Conservation (phyloP, 495 filamentous ascomycete species). For the Elaphomyces granulatus region DNA sequence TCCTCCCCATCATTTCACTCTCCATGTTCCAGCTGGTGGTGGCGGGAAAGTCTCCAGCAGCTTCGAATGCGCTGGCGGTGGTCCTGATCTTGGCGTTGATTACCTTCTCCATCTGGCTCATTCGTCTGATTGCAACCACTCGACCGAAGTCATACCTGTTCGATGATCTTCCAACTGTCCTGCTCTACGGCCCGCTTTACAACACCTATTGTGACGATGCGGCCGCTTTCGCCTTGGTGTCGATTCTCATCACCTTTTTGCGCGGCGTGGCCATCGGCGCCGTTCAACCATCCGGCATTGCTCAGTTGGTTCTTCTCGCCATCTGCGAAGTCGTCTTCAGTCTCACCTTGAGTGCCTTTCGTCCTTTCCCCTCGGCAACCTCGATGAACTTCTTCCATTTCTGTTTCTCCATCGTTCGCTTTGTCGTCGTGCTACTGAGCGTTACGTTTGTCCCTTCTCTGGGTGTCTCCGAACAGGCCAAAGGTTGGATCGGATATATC, state of each 20-base stretch:
- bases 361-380: slow-evolving; percentile 77
- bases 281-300: slow-evolving; percentile 82
- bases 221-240: slow-evolving; percentile 73
- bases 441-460: slow-evolving; percentile 77
- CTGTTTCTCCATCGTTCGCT: slow-evolving; percentile 63
- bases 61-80: slow-evolving; percentile 56
- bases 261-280: slow-evolving; percentile 87
- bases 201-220: slow-evolving; percentile 91
- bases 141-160: slow-evolving; percentile 76
- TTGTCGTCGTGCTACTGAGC: slow-evolving; percentile 68
- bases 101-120: slow-evolving; percentile 60
- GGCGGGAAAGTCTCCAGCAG: slow-evolving; percentile 46
- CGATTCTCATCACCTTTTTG: slow-evolving; percentile 65
- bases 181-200: slow-evolving; percentile 90
- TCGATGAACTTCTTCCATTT: slow-evolving; percentile 98
- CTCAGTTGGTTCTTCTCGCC: slow-evolving; percentile 78
- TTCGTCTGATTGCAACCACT: slow-evolving; percentile 63
- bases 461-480: slow-evolving; percentile 56
- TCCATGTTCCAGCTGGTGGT: slow-evolving; percentile 89
- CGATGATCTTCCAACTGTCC: slow-evolving; percentile 78
- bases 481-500: slow-evolving; percentile 89
- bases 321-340: slow-evolving; percentile 88
- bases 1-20: slow-evolving; percentile 70
- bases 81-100: slow-evolving; percentile 57
- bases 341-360: slow-evolving; percentile 76